Evolutionary conservation across 495 filamentous ascomycete species (phyloP).

Genomic region (Bacidia rubella): DNA sequence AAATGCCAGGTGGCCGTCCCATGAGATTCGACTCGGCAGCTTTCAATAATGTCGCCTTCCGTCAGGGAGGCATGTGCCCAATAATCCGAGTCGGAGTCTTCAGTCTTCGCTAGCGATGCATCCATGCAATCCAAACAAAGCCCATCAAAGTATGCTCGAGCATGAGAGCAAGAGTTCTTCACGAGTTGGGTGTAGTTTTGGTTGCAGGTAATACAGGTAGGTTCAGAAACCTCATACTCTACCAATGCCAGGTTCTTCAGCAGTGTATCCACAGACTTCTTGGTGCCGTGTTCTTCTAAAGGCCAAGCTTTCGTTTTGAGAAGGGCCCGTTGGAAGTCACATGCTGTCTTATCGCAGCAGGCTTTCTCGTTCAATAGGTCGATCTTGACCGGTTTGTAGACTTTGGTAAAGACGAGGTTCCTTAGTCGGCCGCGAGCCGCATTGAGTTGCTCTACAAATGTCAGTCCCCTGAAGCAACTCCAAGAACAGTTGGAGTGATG

Average conservation of each 20-base stretch:
- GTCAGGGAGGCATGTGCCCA: conserved; percentile 11
- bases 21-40: conserved; percentile 14
- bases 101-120: conserved; percentile 13
- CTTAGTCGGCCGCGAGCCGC: conserved; percentile 21
- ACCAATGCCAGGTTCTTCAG: conserved; percentile 1
- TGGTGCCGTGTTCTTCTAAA: conserved; percentile 3
- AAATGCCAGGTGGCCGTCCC: conserved; percentile 19
- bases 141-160: conserved; percentile 16
- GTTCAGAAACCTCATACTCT: neutral
- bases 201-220: conserved; percentile 2
- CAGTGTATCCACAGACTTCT: conserved; percentile 2
- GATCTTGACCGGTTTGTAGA: conserved; percentile 7
- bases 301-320: conserved; percentile 12
- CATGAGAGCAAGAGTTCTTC: neutral
- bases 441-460: conserved; percentile 20
- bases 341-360: conserved; percentile 9
- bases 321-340: conserved; percentile 7
- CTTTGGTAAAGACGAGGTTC: conserved; percentile 14
- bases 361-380: neutral
- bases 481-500: neutral
- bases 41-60: conserved; percentile 8
- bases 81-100: conserved; percentile 14
- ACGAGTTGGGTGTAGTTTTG: conserved; percentile 7
- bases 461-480: neutral
- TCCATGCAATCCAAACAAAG: conserved; percentile 23